Percentiles rank a stretch among this genome's conserved stretches.
phyloP scores from a whole-genome alignment of 2,329 filamentous ascomycete species.

The Emergomyces pasteurianus region DNA sequence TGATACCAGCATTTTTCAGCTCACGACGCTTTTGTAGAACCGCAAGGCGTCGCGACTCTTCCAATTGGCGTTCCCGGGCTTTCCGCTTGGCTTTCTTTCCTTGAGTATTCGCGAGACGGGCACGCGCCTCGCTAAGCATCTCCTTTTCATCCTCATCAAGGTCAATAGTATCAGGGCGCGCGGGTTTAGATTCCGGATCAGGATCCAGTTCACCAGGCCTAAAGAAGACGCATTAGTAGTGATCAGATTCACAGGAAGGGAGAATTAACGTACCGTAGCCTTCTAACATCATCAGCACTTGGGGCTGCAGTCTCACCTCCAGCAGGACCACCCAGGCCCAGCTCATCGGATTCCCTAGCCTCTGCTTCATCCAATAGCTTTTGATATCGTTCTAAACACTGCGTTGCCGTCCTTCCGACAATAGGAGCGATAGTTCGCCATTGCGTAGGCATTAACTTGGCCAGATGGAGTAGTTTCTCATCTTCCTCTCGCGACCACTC shows the following conservation, averaged over 20 bases:
- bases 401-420: constrained; percentile 89
- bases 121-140: constrained; percentile 95
- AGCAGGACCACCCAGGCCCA: constrained; percentile 73
- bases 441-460: constrained; percentile 97
- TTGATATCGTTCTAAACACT: constrained; percentile 94
- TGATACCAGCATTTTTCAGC: constrained; percentile 94
- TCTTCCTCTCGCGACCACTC: constrained; percentile 99
- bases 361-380: constrained; percentile 94
- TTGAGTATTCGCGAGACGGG: constrained; percentile 91
- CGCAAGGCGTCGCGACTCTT: constrained; percentile 82
- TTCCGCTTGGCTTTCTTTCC: constrained; percentile 99
- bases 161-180: constrained; percentile 90
- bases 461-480: constrained; percentile 89
- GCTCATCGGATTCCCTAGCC: constrained; percentile 65
- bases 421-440: constrained; percentile 98
- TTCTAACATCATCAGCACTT: constrained; percentile 81
- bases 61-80: constrained; percentile 85
- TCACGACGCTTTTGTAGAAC: constrained; percentile 90
- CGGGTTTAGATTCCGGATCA: constrained; percentile 94
- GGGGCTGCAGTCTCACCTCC: constrained; percentile 80
- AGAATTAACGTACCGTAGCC: constrained; percentile 45
- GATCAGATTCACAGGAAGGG: constrained; percentile 7
- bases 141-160: constrained; percentile 99
- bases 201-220: constrained; percentile 85
- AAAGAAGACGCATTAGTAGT: constrained; percentile 1